Conservation (phyloP, 164 flowering plant genomes). For the Litsea cubeba region DNA sequence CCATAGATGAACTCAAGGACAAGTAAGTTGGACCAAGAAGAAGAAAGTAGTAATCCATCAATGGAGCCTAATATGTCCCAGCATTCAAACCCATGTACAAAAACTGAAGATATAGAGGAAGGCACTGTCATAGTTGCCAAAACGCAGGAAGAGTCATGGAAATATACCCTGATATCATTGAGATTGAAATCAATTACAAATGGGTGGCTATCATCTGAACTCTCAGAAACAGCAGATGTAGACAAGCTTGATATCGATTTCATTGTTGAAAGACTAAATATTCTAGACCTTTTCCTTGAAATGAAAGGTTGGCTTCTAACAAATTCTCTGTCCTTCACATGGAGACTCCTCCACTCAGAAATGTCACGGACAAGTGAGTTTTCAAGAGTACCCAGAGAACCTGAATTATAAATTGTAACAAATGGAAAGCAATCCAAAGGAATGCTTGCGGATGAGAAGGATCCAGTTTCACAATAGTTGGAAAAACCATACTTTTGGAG, state of each 20-base stretch:
- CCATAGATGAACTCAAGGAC: conserved; percentile 59
- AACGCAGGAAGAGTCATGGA: conserved; percentile 76
- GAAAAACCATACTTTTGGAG: conserved; percentile 58
- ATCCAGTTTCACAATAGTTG: conserved; percentile 42
- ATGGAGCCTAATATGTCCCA: conserved; percentile 53
- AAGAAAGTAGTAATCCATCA: conserved; percentile 55
- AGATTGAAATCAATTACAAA: conserved; percentile 35
- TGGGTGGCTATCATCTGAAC: conserved; percentile 4
- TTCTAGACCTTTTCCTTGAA: conserved; percentile 20
- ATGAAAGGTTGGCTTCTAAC: conserved; percentile 19
- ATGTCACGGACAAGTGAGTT: conserved; percentile 33
- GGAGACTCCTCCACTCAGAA: conserved; percentile 50
- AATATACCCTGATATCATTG: conserved; percentile 47
- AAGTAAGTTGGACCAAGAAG: conserved; percentile 51
- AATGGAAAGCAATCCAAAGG: conserved; percentile 67
- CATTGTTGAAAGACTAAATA: conserved; percentile 9
- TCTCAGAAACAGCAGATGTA: conserved; percentile 7
- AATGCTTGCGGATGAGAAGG: conserved; percentile 31
- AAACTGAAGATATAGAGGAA: conserved; percentile 29
- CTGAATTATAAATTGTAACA: conserved; percentile 34
- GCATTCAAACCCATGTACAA: conserved; percentile 26
- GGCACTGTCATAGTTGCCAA: conserved; percentile 54
- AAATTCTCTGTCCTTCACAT: conserved; percentile 28
- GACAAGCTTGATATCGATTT: conserved; percentile 4
- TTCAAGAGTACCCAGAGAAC: conserved; percentile 44